Percentiles rank a stretch among this genome's conserved stretches.
These are phyloP conservation scores for Cynara cardunculus DNA, from an alignment of 129 eudicot genomes.

Conservation along the genomic window DNA sequence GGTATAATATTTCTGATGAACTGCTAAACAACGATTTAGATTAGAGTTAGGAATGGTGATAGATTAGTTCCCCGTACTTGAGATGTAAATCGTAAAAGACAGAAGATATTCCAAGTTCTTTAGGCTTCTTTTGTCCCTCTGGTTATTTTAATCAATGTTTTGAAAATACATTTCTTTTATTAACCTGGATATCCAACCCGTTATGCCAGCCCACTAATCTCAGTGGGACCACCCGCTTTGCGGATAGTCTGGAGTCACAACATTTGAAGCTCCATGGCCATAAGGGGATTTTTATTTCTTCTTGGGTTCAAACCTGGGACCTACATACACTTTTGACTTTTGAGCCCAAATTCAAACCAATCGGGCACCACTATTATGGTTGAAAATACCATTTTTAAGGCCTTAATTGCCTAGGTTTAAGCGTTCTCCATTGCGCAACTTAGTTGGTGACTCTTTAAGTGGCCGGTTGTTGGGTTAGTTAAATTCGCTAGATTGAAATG, in stretches of 20 bases:
- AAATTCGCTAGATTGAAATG: not conserved
- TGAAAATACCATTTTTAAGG: too few relatives aligned
- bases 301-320: too few relatives aligned
- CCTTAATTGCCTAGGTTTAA: too few relatives aligned
- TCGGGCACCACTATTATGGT: too few relatives aligned
- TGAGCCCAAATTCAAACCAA: too few relatives aligned
- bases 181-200: too few relatives aligned
- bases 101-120: not conserved
- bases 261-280: too few relatives aligned
- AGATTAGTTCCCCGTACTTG: not conserved
- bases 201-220: too few relatives aligned
- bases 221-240: too few relatives aligned
- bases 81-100: not conserved
- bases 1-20: not conserved
- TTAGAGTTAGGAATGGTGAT: not conserved
- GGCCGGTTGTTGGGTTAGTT: not conserved
- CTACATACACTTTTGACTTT: too few relatives aligned
- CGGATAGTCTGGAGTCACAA: too few relatives aligned
- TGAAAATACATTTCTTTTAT: not conserved
- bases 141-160: not conserved
- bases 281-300: too few relatives aligned
- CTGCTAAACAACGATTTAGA: not conserved
- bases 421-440: not conserved
- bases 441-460: not conserved
- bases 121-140: not conserved